A percentile compares a stretch with the other conserved stretches of the same genome.
Conservation (phyloP, 768 basidiomycete genomes). For the Tulasnella sp. region DNA sequence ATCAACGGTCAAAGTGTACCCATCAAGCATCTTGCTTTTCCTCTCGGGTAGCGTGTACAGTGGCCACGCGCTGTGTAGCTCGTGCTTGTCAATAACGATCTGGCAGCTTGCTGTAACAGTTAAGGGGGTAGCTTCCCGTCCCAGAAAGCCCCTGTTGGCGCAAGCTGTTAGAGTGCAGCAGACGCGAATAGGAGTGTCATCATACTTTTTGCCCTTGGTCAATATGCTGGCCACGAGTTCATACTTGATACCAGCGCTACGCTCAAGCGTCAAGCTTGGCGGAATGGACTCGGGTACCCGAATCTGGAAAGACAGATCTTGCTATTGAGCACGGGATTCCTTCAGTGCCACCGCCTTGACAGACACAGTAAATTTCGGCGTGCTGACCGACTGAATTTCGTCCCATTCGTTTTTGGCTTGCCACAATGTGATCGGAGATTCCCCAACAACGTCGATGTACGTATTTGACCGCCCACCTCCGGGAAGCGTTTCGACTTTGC, state of each 20-base stretch:
- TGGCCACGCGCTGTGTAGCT: slow-evolving; percentile 90
- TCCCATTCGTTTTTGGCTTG: slow-evolving; percentile 70
- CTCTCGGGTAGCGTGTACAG: slow-evolving; percentile 75
- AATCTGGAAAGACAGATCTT: slow-evolving; percentile 85
- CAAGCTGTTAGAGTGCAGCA: slow-evolving; percentile 1
- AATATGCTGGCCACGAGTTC: slow-evolving; percentile 86
- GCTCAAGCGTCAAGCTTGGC: slow-evolving; percentile 75
- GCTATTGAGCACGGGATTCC: slow-evolving; percentile 43
- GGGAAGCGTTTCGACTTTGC: slow-evolving; percentile 82
- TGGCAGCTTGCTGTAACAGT: slow-evolving; percentile 63
- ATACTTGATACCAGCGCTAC: slow-evolving; percentile 78
- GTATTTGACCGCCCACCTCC: slow-evolving; percentile 64
- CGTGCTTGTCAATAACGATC: slow-evolving; percentile 89
- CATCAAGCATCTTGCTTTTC: slow-evolving; percentile 60
- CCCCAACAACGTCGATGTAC: slow-evolving; percentile 76
- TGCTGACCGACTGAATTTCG: slow-evolving; percentile 58
- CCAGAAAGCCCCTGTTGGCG: slow-evolving; percentile 65
- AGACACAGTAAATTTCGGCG: slow-evolving; percentile 1
- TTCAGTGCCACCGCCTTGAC: slow-evolving; percentile 15
- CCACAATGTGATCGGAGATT: slow-evolving; percentile 81
- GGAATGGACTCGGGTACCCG: slow-evolving; percentile 91
- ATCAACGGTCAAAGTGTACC: slow-evolving; percentile 71
- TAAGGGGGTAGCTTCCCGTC: slow-evolving; percentile 68
- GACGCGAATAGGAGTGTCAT: neutral
- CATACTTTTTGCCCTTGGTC: slow-evolving; percentile 76